These are phyloP conservation scores for Fremontodendron californicum DNA, from an alignment of 345 rosid genomes.

Conservation along the genomic window DNA sequence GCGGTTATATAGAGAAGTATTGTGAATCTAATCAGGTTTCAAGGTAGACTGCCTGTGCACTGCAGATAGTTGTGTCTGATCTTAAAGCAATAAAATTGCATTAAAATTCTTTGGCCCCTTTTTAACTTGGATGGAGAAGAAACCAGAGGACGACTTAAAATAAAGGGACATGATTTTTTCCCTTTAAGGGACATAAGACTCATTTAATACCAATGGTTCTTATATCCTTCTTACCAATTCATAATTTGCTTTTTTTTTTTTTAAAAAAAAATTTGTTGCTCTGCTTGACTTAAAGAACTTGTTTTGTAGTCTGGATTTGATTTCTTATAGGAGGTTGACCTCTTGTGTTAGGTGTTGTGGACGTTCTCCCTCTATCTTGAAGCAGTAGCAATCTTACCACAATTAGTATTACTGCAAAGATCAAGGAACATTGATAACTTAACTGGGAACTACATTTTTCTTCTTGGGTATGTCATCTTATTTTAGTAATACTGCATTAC, in stretches of 20 bases:
- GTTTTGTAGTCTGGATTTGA: background rate
- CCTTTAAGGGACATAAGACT: background rate
- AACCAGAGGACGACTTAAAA: background rate
- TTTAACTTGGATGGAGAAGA: background rate
- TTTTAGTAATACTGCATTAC: background rate
- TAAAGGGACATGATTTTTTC: background rate
- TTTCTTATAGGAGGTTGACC: background rate
- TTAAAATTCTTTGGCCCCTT: background rate
- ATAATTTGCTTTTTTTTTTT: background rate
- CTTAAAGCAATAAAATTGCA: background rate
- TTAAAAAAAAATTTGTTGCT: background rate
- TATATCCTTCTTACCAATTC: background rate
- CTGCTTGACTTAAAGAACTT: background rate
- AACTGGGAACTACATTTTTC: constrained; percentile 43
- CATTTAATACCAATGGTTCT: background rate
- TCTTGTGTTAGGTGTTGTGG: constrained; percentile 42
- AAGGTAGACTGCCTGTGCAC: background rate
- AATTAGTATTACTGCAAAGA: constrained; percentile 46
- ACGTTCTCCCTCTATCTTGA: constrained; percentile 46
- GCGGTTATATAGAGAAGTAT: background rate
- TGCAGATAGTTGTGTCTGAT: background rate
- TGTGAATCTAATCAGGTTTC: background rate
- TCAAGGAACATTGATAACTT: constrained; percentile 52
- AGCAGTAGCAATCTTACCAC: constrained; percentile 57
- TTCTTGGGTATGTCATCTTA: constrained; percentile 43